These are phyloP conservation scores for Wallacemonas sp. DNA, from an alignment of 208 protist species.

Conservation along the genomic window DNA sequence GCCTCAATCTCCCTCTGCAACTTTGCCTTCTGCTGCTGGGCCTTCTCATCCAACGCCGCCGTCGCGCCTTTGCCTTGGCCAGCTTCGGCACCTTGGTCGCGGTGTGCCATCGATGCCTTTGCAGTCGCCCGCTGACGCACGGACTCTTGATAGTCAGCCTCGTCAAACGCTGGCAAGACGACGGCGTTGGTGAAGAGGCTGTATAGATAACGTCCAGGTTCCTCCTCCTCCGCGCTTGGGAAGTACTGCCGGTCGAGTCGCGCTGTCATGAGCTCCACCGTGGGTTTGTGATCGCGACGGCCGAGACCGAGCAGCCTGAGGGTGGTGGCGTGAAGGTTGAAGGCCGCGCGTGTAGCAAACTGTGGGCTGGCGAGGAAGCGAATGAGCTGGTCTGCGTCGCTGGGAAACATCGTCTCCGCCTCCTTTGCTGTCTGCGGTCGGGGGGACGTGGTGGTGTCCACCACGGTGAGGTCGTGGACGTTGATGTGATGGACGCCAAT, in stretches of 20 bases:
- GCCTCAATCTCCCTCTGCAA: conserved; percentile 25
- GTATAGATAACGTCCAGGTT: conserved; percentile 28
- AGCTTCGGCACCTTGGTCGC: background rate
- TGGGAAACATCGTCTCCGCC: conserved; percentile 26
- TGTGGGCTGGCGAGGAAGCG: conserved; percentile 31
- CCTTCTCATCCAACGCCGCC: background rate
- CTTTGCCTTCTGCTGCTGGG: background rate
- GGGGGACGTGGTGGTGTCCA: conserved; percentile 11
- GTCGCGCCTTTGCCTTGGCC: background rate
- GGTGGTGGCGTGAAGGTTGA: background rate
- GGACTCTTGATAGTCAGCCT: background rate
- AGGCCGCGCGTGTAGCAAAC: conserved; percentile 8
- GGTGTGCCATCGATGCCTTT: too few species aligned
- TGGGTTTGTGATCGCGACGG: too few species aligned
- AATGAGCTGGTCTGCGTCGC: conserved; percentile 26
- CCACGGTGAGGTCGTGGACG: conserved; percentile 29
- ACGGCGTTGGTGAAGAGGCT: conserved; percentile 21
- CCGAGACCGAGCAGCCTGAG: background rate
- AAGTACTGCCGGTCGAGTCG: conserved; percentile 29
- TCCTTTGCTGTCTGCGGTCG: conserved; percentile 17
- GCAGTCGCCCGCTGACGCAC: background rate
- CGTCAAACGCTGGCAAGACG: conserved; percentile 14
- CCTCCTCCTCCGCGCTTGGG: conserved; percentile 15
- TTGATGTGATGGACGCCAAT: conserved; percentile 33
- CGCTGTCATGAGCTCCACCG: too few species aligned